These are phyloP conservation scores for Cercospora zeina DNA, from an alignment of 2,329 filamentous ascomycete genomes.

Conservation along the genomic window DNA sequence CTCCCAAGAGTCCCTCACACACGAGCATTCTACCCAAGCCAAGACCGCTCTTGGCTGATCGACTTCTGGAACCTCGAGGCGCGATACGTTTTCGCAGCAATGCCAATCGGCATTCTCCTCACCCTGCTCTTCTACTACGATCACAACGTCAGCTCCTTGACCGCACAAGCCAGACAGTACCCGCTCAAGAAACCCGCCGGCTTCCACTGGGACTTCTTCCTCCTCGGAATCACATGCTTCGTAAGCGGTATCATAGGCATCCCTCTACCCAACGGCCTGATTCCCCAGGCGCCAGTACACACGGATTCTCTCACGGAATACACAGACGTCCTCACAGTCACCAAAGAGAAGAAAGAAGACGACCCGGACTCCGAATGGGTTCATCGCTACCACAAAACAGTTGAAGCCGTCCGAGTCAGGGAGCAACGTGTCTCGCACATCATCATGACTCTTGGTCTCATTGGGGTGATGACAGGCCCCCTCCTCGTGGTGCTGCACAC, in stretches of 20 bases:
- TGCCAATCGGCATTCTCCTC: conserved; percentile 56
- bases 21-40: conserved; percentile 52
- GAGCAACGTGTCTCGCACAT: conserved; percentile 60
- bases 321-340: conserved; percentile 45
- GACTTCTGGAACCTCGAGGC: conserved; percentile 55
- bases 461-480: conserved; percentile 60
- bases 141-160: conserved; percentile 58
- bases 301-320: conserved; percentile 54
- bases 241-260: conserved; percentile 58
- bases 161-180: conserved; percentile 58
- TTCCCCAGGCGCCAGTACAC: conserved; percentile 62
- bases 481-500: conserved; percentile 34
- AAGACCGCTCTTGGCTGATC: conserved; percentile 51
- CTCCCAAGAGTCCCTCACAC: conserved; percentile 48
- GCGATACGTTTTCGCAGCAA: conserved; percentile 56
- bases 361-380: conserved; percentile 41
- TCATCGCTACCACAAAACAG: conserved; percentile 48
- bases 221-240: conserved; percentile 58
- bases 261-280: conserved; percentile 59
- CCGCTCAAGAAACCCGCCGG: conserved; percentile 59
- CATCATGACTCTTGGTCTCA: conserved; percentile 55
- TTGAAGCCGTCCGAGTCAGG: conserved; percentile 52
- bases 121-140: conserved; percentile 60
- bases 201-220: conserved; percentile 63
- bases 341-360: conserved; percentile 49